These are phyloP conservation scores for Vitis hybrid DNA, from an alignment of 177 flowering plant species.

Conservation along the genomic window DNA sequence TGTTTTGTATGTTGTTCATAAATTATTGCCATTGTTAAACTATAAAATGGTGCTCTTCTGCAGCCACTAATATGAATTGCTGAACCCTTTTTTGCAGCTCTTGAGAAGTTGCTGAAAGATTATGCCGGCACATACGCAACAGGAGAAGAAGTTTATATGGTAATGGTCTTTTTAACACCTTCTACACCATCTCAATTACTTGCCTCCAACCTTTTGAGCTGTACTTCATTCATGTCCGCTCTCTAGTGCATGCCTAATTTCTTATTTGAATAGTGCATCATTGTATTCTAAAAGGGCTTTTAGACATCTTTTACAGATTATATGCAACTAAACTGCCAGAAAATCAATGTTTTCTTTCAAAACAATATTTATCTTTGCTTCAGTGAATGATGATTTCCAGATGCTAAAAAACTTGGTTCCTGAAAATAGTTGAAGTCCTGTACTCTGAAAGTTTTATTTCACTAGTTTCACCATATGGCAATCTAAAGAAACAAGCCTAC, in stretches of 20 bases:
- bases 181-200: neutral
- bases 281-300: neutral
- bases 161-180: slow-evolving; percentile 5
- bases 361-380: too few species aligned
- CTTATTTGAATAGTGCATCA: neutral
- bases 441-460: too few species aligned
- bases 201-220: neutral
- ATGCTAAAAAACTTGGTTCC: too few species aligned
- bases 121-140: slow-evolving; percentile 43
- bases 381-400: too few species aligned
- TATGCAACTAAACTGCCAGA: too few species aligned
- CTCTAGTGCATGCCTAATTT: neutral
- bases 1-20: neutral
- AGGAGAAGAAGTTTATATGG: slow-evolving; percentile 61
- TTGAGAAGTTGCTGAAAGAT: slow-evolving; percentile 53
- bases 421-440: too few species aligned
- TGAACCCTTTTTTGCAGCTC: slow-evolving; percentile 38
- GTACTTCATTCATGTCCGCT: neutral
- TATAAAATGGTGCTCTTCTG: neutral
- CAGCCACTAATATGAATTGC: neutral
- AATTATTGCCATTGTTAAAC: neutral
- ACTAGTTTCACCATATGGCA: too few species aligned
- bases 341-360: too few species aligned
- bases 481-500: neutral
- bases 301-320: too few species aligned